A percentile compares a stretch with the other conserved stretches of the same genome.
Evolutionary conservation across 495 filamentous ascomycete genomes (phyloP).

Genomic region (Tuber aestivum): DNA sequence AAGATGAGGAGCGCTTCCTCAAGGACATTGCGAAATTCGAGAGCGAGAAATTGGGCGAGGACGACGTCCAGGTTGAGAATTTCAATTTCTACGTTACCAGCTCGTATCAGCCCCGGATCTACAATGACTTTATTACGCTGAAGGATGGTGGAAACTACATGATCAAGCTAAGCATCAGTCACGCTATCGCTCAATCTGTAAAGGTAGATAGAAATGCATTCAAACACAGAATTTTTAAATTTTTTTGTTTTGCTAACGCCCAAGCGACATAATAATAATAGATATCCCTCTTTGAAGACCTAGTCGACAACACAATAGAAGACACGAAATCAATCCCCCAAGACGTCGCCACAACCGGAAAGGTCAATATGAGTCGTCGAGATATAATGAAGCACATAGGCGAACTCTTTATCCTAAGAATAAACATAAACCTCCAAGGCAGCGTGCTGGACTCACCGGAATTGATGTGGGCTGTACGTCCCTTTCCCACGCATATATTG

Average conservation of each 20-base stretch:
- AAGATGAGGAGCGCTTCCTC: slow-evolving; percentile 78
- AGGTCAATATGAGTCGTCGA: slow-evolving; percentile 70
- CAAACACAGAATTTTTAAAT: neutral
- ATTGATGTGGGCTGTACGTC: slow-evolving; percentile 75
- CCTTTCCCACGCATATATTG: neutral
- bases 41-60: slow-evolving; percentile 73
- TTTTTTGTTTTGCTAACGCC: slow-evolving; percentile 1
- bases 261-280: slow-evolving; percentile 43
- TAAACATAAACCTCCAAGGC: slow-evolving; percentile 96
- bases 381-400: slow-evolving; percentile 99
- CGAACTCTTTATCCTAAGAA: slow-evolving; percentile 91
- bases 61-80: slow-evolving; percentile 89
- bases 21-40: slow-evolving; percentile 97
- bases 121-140: slow-evolving; percentile 96
- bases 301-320: slow-evolving; percentile 87
- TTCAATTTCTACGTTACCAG: slow-evolving; percentile 99
- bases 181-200: slow-evolving; percentile 89
- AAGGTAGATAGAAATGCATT: slow-evolving; percentile 52
- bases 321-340: slow-evolving; percentile 82
- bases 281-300: slow-evolving; percentile 95
- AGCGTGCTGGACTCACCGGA: slow-evolving; percentile 95
- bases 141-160: slow-evolving; percentile 93
- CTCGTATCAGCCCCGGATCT: slow-evolving; percentile 95
- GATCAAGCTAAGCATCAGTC: slow-evolving; percentile 93
- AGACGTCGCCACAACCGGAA: slow-evolving; percentile 84